phyloP scores from a whole-genome alignment of 306 rosid species.

The Quillaja saponaria region DNA sequence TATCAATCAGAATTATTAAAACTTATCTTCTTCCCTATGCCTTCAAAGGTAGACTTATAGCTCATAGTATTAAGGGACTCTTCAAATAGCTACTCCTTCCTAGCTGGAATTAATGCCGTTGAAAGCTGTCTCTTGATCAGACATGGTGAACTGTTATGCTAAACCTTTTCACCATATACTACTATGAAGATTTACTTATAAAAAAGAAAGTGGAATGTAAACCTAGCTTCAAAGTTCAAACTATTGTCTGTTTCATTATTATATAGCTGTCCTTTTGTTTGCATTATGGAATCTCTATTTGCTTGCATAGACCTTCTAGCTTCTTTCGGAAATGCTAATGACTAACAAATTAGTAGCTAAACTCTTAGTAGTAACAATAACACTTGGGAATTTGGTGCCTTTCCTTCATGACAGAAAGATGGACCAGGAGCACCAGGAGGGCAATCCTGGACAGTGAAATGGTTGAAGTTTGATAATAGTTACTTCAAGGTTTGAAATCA shows the following conservation, averaged over 20 bases:
- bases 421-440: slow-evolving; percentile 99
- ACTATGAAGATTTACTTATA: slow-evolving; percentile 2
- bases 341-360: slow-evolving; percentile 8
- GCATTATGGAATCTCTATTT: neutral
- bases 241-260: slow-evolving; percentile 2
- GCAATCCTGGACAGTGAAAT: slow-evolving; percentile 91
- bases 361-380: slow-evolving; percentile 2
- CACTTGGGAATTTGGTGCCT: slow-evolving; percentile 27
- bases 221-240: neutral
- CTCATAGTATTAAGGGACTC: too few species aligned
- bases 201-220: slow-evolving; percentile 14
- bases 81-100: too few species aligned
- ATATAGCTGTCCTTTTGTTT: slow-evolving; percentile 2
- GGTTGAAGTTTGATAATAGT: slow-evolving; percentile 96
- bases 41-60: too few species aligned
- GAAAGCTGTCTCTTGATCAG: neutral
- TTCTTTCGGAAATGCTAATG: slow-evolving; percentile 6
- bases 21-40: too few species aligned
- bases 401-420: slow-evolving; percentile 62
- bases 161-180: neutral
- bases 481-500: slow-evolving; percentile 75
- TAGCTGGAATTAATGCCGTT: too few species aligned
- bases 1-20: too few species aligned
- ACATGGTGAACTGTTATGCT: neutral
- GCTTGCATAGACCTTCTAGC: neutral